A percentile compares a stretch with the other conserved stretches of the same genome.
Conservation (phyloP, 1,284 basidiomycete genomes). For the Rhodotorula sp. region DNA sequence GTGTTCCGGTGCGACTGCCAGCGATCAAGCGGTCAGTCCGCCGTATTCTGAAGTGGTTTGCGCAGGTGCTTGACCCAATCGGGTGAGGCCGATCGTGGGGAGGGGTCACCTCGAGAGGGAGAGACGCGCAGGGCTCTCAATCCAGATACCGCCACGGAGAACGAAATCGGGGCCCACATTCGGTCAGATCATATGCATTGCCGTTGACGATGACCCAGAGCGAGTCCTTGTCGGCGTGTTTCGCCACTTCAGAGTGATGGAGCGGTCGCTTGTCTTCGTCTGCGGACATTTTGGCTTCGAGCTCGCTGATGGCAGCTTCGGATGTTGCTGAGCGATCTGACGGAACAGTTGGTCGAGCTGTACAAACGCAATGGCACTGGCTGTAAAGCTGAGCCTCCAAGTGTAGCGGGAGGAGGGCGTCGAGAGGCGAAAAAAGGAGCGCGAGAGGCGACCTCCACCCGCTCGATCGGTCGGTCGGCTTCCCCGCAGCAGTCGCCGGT, state of each 20-base stretch:
- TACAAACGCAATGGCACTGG: neutral
- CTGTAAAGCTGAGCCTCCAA: too few relatives aligned
- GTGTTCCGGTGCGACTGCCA: conserved; percentile 55
- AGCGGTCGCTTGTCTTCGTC: conserved; percentile 17
- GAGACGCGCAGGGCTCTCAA: too few relatives aligned
- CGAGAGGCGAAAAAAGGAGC: too few relatives aligned
- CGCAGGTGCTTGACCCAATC: neutral
- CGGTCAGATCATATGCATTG: conserved; percentile 44
- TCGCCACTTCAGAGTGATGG: conserved; percentile 59
- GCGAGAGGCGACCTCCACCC: too few relatives aligned
- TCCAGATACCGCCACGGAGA: neutral
- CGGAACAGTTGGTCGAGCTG: neutral
- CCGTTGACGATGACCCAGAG: conserved; percentile 77
- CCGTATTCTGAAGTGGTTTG: too few relatives aligned
- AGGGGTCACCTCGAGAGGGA: neutral
- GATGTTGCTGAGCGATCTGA: neutral
- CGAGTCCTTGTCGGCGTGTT: conserved; percentile 54
- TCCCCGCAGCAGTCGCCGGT: too few relatives aligned
- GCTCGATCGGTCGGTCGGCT: too few relatives aligned
- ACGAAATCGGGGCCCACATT: neutral
- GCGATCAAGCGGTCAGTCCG: neutral
- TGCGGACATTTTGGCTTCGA: neutral
- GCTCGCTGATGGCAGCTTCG: neutral
- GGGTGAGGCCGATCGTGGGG: neutral
- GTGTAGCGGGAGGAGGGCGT: too few relatives aligned